A percentile compares a stretch with the other conserved stretches of the same genome.
Conservation (phyloP, 768 basidiomycete genomes). For the Lyophyllum semitale region DNA sequence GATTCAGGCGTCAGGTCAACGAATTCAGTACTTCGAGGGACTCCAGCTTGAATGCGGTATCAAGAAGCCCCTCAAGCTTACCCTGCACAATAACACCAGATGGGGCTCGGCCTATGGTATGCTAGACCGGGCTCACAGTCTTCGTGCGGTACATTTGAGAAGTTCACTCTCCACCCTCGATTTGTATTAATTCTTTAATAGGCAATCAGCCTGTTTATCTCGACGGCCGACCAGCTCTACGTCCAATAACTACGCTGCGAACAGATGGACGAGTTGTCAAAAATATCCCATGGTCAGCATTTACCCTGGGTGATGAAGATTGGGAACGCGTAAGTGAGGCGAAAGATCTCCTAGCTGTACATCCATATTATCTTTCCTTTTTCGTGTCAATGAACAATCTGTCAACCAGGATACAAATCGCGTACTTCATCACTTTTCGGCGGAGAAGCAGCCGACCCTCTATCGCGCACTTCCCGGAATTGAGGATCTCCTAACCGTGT, state of each 20-base stretch:
- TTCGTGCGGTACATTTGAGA: not conserved
- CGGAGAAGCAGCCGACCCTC: constrained; percentile 22
- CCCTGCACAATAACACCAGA: constrained; percentile 17
- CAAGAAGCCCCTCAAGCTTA: constrained; percentile 18
- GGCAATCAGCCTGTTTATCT: not conserved
- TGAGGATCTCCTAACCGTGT: constrained; percentile 25
- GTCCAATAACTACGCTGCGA: not conserved
- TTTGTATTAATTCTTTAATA: not conserved
- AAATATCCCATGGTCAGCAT: constrained; percentile 5
- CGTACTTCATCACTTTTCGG: constrained; percentile 21
- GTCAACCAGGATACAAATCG: constrained; percentile 15
- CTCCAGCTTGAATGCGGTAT: constrained; percentile 17
- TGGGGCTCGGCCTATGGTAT: not conserved
- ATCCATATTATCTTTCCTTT: too few species aligned
- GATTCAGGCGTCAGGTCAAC: constrained; percentile 8
- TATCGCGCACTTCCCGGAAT: constrained; percentile 26
- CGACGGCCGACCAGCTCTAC: not conserved
- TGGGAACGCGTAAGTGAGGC: not conserved
- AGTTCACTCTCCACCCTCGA: not conserved
- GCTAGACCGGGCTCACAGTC: not conserved
- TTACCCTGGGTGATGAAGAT: not conserved
- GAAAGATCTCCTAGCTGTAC: constrained; percentile 1
- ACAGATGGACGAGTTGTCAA: constrained; percentile 15
- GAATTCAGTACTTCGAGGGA: constrained; percentile 21
- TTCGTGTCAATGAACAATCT: too few species aligned